Base-by-base conservation (phyloP, 345 rosid species). In the Litchi chinensis region DNA sequence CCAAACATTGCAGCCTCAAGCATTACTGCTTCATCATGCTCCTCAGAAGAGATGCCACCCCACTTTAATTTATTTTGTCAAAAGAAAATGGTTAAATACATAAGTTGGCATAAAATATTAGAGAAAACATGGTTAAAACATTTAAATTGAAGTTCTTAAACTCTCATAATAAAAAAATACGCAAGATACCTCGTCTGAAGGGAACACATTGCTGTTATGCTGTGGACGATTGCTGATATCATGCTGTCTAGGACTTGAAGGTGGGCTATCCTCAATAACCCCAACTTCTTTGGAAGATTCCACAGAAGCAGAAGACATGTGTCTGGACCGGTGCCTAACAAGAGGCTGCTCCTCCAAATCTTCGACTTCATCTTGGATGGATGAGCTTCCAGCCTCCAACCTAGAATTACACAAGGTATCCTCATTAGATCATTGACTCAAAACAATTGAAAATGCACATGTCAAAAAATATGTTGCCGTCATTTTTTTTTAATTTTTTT, bases 1-100 rank as follows among this genome's bases (percentile, higher is more conserved):
- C 99, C 99, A 74, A 97, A 97, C 98, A 97, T 97, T 80, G 99
- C 99, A 84, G 99, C 98, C 84, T 97, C 99, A 41, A 97, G 99
- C 99, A 97, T 97, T 76, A 97, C 98, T 62, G 99, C 98, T 80
- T 97, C 99, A 87, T 94, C 99, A 82, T 94, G 99, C 82, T 97
- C 99, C 91, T 85, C 91, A 1, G 99, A 93, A 65, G 99, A 97
- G 74, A 97, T 92, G 89, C 98, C 98, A 79, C 99, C 99, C 98
- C 99, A 97, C 99, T 96, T 71, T 21, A 62, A 79, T 79, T 67
- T 50, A 79, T 79, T 70, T 50, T 77, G 28, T 46, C 78, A 75
- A 68, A 67, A 79, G 40, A 65, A 84, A 15, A 54, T 69, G 56
- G 79, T 54, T 48, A 65, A 80, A 22, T 41, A n/a, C 28, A 73